Conservation (phyloP, 768 basidiomycete genomes). For the Amanita exitialis region DNA sequence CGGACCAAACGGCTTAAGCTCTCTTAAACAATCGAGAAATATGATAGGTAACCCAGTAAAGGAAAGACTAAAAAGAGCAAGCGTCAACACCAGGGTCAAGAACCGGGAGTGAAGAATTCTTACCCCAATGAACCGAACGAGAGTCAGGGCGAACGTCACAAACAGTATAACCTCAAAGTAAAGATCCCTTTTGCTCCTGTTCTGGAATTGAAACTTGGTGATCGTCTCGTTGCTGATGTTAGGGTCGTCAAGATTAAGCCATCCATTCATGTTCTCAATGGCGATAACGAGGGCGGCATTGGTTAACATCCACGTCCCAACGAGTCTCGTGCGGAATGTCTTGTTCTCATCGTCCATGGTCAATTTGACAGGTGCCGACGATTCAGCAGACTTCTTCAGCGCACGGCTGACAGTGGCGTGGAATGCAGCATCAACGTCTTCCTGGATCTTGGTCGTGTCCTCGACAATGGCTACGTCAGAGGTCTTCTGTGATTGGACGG, state of each 20-base stretch:
- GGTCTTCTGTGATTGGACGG: constrained; percentile 75
- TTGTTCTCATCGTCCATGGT: constrained; percentile 85
- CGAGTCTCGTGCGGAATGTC: constrained; percentile 86
- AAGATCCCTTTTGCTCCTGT: constrained; percentile 31
- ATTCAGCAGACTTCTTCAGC: constrained; percentile 67
- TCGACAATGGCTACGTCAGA: constrained; percentile 79
- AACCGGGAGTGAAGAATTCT: constrained; percentile 13
- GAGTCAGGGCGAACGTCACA: constrained; percentile 64
- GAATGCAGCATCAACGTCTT: constrained; percentile 85
- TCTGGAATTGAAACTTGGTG: constrained; percentile 6
- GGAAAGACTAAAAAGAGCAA: not conserved
- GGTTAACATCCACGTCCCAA: constrained; percentile 67
- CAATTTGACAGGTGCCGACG: constrained; percentile 47
- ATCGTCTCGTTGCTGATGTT: not conserved
- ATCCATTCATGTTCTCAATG: constrained; percentile 67
- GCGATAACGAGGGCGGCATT: constrained; percentile 67
- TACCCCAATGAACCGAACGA: constrained; percentile 70
- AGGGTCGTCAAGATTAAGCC: constrained; percentile 24
- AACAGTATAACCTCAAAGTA: constrained; percentile 80
- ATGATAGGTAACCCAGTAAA: not conserved
- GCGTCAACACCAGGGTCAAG: not conserved
- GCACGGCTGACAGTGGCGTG: constrained; percentile 87
- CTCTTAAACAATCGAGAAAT: not conserved
- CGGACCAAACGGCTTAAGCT: not conserved
- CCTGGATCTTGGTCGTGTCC: constrained; percentile 72